These are phyloP conservation scores for Vitis cinerea DNA, from an alignment of 164 flowering plant genomes.

Conservation along the genomic window DNA sequence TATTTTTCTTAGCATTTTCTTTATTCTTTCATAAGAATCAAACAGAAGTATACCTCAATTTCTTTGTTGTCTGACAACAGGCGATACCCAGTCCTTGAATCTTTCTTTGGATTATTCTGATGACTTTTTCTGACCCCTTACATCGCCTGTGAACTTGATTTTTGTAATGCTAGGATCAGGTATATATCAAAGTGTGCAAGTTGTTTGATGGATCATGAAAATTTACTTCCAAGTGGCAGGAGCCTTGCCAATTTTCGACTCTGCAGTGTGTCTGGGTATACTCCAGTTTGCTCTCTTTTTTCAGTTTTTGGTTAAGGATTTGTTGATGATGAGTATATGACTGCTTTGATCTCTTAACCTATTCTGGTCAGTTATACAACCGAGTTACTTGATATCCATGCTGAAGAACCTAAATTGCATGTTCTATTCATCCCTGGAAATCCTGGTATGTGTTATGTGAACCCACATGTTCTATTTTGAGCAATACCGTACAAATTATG, in stretches of 20 bases:
- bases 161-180: slow-evolving; percentile 12
- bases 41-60: too few species aligned
- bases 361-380: slow-evolving; percentile 42
- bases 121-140: too few species aligned
- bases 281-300: not conserved
- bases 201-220: slow-evolving; percentile 29
- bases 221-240: slow-evolving; percentile 15
- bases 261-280: slow-evolving; percentile 69
- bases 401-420: slow-evolving; percentile 55
- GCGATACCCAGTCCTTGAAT: not conserved
- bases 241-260: slow-evolving; percentile 41
- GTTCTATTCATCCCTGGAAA: slow-evolving; percentile 82
- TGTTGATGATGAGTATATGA: not conserved
- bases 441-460: slow-evolving; percentile 51
- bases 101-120: not conserved
- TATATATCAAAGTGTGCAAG: slow-evolving; percentile 11
- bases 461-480: too few species aligned
- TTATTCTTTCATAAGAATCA: too few species aligned
- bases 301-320: not conserved
- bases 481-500: too few species aligned
- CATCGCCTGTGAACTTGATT: too few species aligned
- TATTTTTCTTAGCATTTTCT: too few species aligned
- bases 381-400: slow-evolving; percentile 72
- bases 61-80: not conserved
- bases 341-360: not conserved